phyloP scores from a whole-genome alignment of 768 basidiomycete genomes.

The Boletus rubropictus region DNA sequence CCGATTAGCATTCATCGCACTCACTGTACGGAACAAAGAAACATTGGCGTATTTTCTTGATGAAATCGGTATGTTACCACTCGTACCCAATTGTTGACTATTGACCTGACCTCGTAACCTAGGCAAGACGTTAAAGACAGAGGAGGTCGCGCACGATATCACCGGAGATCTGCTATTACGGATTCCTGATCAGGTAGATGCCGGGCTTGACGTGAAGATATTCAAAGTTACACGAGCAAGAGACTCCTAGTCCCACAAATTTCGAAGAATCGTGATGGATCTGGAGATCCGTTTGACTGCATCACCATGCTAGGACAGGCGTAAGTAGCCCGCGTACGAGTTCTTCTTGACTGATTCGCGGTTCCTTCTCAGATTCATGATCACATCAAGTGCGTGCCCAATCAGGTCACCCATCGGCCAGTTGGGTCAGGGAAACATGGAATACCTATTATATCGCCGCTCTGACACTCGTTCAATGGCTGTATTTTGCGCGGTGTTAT shows the following conservation, averaged over 20 bases:
- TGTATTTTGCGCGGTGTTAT: background rate
- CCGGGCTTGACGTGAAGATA: conserved; percentile 38
- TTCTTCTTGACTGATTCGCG: conserved; percentile 13
- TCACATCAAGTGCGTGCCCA: conserved; percentile 1
- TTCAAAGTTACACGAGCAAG: conserved; percentile 34
- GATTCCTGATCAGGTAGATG: conserved; percentile 29
- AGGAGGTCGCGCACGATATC: conserved; percentile 22
- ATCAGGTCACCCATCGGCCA: conserved; percentile 1
- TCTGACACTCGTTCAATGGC: background rate
- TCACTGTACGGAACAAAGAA: conserved; percentile 48
- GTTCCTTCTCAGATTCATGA: conserved; percentile 6
- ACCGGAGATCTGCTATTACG: conserved; percentile 21
- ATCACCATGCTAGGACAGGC: background rate
- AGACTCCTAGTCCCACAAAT: conserved; percentile 1
- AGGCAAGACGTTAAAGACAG: conserved; percentile 24
- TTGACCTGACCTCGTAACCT: background rate
- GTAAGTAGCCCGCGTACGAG: background rate
- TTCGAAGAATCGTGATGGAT: conserved; percentile 9
- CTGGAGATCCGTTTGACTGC: conserved; percentile 12
- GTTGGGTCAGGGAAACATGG: conserved; percentile 1
- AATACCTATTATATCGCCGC: background rate
- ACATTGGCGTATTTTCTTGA: conserved; percentile 46
- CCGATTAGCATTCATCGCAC: conserved; percentile 31
- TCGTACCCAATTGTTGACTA: background rate
- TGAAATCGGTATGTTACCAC: conserved; percentile 25